Base-by-base conservation (phyloP, 2,329 filamentous ascomycete species). In the Massarina eburnea region DNA sequence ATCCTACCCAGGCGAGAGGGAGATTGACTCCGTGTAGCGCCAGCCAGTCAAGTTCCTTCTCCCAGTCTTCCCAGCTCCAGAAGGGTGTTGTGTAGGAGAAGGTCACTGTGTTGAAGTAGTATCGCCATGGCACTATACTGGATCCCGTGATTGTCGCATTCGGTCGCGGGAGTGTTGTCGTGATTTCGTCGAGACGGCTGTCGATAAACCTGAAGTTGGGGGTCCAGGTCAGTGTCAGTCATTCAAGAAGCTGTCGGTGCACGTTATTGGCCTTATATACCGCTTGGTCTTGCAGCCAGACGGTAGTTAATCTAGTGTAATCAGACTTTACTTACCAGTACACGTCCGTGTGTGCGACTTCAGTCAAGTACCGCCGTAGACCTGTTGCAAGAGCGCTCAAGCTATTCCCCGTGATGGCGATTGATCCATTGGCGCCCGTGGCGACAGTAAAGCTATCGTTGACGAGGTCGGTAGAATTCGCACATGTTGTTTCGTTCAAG, bases 61-160 rank as follows among this genome's bases (percentile, higher is more conserved):
- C 76, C 77, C 77, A 80, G 36, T 80, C 77, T 29, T 74, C 63
- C 77, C 76, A 80, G n/a, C 61, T 63, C 75, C 76, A 80, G 58
- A 78, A 80, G 0, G 76, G 71, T 3, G 71, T 62, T 3, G 75
- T 77, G 51, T 80, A 80, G 1, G 75, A 78, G 54, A 78, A 79
- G 0, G 77, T 80, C 1, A 80, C 77, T 72, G 44, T 54, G 49
- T 80, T 80, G 52, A 78, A 77, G 52, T 77, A 73, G 54, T 79
- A 80, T 38, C 74, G 59, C 70, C 71, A 77, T 2, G 71, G 71
- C 26, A 77, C 73, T 18, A 71, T 63, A 22, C 73, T 76, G 2
- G 67, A 62, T 10, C 75, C 73, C 12, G 57, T 53, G 15, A 76
- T 58, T 1, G 71, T 69, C 1, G 43, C 34, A 24, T 65, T 54